A percentile compares a stretch with the other conserved stretches of the same genome.
Evolutionary conservation across 2,329 filamentous ascomycete genomes (phyloP).

Genomic region (Talaromyces funiculosus): DNA sequence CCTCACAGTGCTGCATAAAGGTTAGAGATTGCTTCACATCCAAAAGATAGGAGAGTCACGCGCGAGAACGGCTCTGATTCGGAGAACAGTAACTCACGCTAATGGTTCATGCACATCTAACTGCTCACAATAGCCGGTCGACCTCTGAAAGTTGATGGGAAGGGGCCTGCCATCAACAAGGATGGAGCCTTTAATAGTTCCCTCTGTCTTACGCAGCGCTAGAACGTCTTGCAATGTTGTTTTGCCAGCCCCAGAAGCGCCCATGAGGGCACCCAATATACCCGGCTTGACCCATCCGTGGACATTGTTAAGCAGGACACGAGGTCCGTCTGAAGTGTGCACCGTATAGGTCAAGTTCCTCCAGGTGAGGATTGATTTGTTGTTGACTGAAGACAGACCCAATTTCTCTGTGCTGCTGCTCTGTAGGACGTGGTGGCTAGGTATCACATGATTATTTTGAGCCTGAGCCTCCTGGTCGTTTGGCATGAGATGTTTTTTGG

Average conservation of each 20-base stretch:
- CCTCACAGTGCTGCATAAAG: constrained; percentile 57
- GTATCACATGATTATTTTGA: too few relatives aligned
- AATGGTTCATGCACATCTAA: constrained; percentile 63
- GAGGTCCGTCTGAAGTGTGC: constrained; percentile 50
- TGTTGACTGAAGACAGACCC: too few relatives aligned
- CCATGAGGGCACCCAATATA: constrained; percentile 70
- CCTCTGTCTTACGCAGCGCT: constrained; percentile 62
- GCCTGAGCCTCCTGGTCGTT: too few relatives aligned
- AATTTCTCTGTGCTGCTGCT: too few relatives aligned
- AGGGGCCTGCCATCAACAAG: constrained; percentile 59
- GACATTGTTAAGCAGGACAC: constrained; percentile 59
- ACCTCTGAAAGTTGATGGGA: constrained; percentile 57
- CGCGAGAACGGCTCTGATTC: too few relatives aligned
- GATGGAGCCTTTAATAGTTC: constrained; percentile 59
- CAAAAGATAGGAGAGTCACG: too few relatives aligned
- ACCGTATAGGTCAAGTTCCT: constrained; percentile 67
- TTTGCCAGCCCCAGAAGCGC: constrained; percentile 73
- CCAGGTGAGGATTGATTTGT: constrained; percentile 68
- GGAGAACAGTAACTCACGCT: too few relatives aligned
- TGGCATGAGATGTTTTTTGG: too few relatives aligned
- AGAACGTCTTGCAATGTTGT: constrained; percentile 67
- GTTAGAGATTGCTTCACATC: too few relatives aligned
- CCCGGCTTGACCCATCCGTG: constrained; percentile 74
- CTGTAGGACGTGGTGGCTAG: constrained; percentile 34
- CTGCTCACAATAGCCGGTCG: constrained; percentile 64